Conservation (phyloP, 805 yeast species). For the Ascoidea rubescens region DNA sequence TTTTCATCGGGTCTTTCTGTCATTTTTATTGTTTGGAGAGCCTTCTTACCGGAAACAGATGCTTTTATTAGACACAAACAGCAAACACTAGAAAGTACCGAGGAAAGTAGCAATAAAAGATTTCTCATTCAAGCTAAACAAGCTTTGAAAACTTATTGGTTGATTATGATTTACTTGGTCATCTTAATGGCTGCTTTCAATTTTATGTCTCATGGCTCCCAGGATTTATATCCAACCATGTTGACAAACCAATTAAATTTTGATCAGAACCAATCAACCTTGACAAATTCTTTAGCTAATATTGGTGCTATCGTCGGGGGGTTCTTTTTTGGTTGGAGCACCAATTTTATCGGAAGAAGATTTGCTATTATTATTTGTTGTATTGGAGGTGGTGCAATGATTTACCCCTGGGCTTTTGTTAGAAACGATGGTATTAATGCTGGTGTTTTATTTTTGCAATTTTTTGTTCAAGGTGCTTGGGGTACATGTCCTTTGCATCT, state of each 20-base stretch:
- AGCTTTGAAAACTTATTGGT: constrained; percentile 41
- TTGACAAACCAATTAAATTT: constrained; percentile 37
- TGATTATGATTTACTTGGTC: constrained; percentile 40
- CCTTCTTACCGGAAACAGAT: constrained; percentile 45
- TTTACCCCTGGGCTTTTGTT: constrained; percentile 51
- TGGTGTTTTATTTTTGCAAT: constrained; percentile 47
- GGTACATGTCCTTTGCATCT: constrained; percentile 53
- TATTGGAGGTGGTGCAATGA: constrained; percentile 41
- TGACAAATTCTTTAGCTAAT: constrained; percentile 45
- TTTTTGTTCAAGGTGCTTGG: constrained; percentile 58
- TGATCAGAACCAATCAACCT: constrained; percentile 34
- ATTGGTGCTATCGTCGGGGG: constrained; percentile 48
- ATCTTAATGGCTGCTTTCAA: constrained; percentile 56
- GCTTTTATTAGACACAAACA: constrained; percentile 25
- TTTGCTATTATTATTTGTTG: constrained; percentile 37
- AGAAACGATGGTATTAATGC: constrained; percentile 35
- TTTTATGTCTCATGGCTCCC: constrained; percentile 63
- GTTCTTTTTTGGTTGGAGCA: constrained; percentile 36
- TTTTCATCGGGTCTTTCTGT: constrained; percentile 58
- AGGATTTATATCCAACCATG: constrained; percentile 59
- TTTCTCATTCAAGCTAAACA: constrained; percentile 11
- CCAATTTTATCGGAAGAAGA: constrained; percentile 43
- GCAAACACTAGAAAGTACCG: constrained; percentile 8
- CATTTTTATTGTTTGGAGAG: constrained; percentile 43
- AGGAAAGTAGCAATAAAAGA: constrained; percentile 7